Evolutionary conservation across 1,284 basidiomycete species (phyloP), one percentile per base, ranked within the genome.

Genomic region (Ustilago trichophora): DNA sequence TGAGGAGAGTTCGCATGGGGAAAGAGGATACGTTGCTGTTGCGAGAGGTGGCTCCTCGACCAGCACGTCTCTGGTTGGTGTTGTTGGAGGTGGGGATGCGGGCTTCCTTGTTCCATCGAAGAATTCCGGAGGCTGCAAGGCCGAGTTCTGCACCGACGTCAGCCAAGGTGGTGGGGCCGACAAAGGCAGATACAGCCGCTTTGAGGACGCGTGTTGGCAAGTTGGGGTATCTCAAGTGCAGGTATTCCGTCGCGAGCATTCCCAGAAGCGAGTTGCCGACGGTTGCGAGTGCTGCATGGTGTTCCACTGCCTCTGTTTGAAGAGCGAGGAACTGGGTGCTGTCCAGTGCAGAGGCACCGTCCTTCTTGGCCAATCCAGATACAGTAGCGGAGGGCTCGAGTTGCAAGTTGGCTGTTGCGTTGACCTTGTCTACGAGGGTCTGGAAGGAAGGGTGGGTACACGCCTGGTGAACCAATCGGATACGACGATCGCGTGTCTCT

Each of bases 221-320:
- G 81, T 96, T 89, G 0, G 96, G 95, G 82, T 91, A 98, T 40
- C 88, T 85, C 8, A 89, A 85, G 57, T 91, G 87, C 26, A 98
- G 83, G 80, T 90, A 88, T 83, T 99, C 95, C 0, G 91, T 85
- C 5, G 91, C 91, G 73, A 98, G 92, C 33, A 98, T 85, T 46
- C 95, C 95, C 78, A 98, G 86, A 48, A 98, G 85, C 1, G 91
- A 87, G 83, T 98, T 98, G 26, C 95, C 95, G 6, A 96, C 83
- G 0, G 87, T 83, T 0, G 90, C 86, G 5, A 97, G 86, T 41
- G 90, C 87, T n/a, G 86, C 88, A 83, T 98, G 97, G 87, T 89
- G 73, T 4, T 70, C 48, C 6, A 68, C 46, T 0, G 9, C 24
- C 15, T 63, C 49, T 2, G 22, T 16, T 0, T 32, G 12, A 7